Percentiles rank a stretch among this genome's conserved stretches.
Evolutionary conservation across 371 early-diverging fungal genomes (phyloP).

Genomic region (Dinochytrium kinnereticum): DNA sequence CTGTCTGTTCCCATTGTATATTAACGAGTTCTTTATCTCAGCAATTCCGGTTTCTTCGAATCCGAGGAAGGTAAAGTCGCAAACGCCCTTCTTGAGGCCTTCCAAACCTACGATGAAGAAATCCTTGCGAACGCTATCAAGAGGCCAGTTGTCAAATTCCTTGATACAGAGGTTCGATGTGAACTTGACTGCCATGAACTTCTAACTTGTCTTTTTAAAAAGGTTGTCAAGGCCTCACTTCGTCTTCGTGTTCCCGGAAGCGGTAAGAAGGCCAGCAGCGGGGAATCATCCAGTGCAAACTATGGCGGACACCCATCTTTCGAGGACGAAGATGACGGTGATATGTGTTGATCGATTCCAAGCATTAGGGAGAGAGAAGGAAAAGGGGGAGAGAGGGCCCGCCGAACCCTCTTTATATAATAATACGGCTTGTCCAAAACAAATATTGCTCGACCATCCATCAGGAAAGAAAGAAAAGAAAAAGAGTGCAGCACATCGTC

Average conservation of each 20-base stretch:
- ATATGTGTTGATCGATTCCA: neutral
- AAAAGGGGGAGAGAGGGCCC: neutral
- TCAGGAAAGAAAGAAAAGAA: neutral
- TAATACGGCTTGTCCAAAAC: neutral
- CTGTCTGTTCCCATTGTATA: too few relatives aligned
- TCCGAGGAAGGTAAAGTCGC: conserved; percentile 77
- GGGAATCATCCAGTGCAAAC: neutral
- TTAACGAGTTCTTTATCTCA: neutral
- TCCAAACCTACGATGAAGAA: conserved; percentile 76
- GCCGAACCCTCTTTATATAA: neutral
- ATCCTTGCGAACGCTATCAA: conserved; percentile 61
- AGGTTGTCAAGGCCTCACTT: conserved; percentile 24
- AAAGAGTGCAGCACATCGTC: neutral
- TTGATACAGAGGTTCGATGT: conserved; percentile 80
- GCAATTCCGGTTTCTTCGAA: conserved; percentile 61
- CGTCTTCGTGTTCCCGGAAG: conserved; percentile 26
- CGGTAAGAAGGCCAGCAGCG: neutral
- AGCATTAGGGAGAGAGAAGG: neutral
- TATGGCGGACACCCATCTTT: neutral
- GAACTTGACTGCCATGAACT: neutral
- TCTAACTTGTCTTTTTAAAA: neutral
- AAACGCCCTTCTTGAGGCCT: conserved; percentile 70
- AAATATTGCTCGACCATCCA: neutral
- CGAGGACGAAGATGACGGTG: conserved; percentile 3
- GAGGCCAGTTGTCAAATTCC: conserved; percentile 65